Percentiles rank a stretch among this genome's conserved stretches.
phyloP scores from a whole-genome alignment of 2,329 filamentous ascomycete species.

The Paracoccidioides lutzii region DNA sequence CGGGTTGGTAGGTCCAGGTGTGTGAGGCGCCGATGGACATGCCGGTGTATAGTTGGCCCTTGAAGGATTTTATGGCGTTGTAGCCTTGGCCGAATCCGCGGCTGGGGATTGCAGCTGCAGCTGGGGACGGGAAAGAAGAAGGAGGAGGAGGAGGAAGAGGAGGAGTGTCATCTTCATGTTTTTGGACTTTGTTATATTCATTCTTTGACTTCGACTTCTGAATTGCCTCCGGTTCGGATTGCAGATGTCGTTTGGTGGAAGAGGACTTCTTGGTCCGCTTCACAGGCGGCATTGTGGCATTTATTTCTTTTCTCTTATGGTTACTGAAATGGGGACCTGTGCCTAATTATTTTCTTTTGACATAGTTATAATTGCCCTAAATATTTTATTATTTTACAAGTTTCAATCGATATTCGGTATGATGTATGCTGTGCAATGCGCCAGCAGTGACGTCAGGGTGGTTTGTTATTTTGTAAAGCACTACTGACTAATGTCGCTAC shows the following conservation, averaged over 20 bases:
- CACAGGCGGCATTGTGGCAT: background rate
- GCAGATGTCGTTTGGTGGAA: background rate
- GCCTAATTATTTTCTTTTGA: no score
- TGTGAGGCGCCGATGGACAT: constrained; percentile 27
- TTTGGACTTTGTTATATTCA: background rate
- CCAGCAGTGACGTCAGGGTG: no score
- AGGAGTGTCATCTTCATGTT: background rate
- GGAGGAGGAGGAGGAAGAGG: background rate
- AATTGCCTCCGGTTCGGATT: background rate
- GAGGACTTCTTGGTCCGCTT: background rate
- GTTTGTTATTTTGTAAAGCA: no score
- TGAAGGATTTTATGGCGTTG: constrained; percentile 22
- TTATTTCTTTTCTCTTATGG: background rate
- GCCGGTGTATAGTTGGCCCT: constrained; percentile 25
- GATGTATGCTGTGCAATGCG: no score
- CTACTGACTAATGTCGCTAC: no score
- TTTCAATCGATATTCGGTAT: no score
- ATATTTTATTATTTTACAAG: no score
- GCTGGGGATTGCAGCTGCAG: background rate
- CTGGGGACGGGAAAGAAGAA: background rate
- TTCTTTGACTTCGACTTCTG: background rate
- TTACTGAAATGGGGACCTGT: no score
- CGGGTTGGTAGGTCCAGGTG: constrained; percentile 26
- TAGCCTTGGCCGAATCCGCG: constrained; percentile 14
- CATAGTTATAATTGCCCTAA: no score